A percentile compares a stretch with the other conserved stretches of the same genome.
Conservation (phyloP, 257 asterid genomes). For the Solanum phureja region DNA sequence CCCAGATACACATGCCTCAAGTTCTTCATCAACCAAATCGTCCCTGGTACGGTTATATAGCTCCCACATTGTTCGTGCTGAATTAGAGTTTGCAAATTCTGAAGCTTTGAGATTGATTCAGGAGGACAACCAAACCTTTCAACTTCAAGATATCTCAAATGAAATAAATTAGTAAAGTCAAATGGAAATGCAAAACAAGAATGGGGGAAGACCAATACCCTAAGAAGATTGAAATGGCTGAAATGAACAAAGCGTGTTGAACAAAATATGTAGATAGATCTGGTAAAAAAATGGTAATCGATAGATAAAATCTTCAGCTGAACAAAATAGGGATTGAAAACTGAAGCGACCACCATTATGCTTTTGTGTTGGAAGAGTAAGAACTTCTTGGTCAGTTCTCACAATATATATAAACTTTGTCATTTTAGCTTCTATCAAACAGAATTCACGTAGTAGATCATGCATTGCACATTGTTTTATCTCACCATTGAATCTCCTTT, state of each 20-base stretch:
- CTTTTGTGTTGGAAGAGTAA: background rate
- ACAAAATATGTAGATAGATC: background rate
- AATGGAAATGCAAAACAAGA: background rate
- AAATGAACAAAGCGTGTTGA: background rate
- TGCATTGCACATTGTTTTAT: background rate
- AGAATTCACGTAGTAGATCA: background rate
- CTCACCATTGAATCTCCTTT: background rate
- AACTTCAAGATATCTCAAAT: background rate
- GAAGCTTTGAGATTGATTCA: background rate
- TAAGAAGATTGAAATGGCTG: background rate
- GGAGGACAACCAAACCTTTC: background rate
- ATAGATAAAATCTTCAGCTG: background rate
- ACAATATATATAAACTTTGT: background rate
- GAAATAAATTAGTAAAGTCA: background rate
- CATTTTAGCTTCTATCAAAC: background rate
- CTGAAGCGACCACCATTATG: background rate
- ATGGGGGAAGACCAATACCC: background rate
- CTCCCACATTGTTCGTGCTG: background rate
- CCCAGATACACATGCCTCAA: background rate
- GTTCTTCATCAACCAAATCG: background rate
- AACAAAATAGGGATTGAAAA: background rate
- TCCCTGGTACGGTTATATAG: background rate
- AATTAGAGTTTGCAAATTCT: background rate
- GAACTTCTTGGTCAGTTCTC: background rate
- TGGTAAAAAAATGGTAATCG: background rate